These are phyloP conservation scores for Fusarium oxysporum DNA, from an alignment of 2,329 filamentous ascomycete genomes.

Conservation along the genomic window DNA sequence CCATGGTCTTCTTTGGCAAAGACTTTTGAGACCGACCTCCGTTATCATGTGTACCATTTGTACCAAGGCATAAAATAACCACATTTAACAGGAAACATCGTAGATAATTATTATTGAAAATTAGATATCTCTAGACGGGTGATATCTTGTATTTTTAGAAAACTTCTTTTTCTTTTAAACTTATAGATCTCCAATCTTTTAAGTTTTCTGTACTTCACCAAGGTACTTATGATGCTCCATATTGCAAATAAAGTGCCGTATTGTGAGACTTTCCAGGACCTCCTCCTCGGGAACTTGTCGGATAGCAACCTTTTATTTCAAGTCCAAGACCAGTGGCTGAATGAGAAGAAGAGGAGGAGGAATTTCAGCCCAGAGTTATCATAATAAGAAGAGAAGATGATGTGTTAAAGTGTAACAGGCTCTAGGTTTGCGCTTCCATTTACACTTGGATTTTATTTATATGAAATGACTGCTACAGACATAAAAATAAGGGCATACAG, in stretches of 20 bases:
- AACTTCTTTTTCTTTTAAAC: neutral
- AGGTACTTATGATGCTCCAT: neutral
- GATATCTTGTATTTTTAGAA: neutral
- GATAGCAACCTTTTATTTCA: neutral
- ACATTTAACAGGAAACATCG: neutral
- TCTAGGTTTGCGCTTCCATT: neutral
- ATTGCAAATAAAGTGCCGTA: neutral
- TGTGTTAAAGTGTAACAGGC: neutral
- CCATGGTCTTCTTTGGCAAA: too few relatives aligned
- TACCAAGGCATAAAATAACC: too few relatives aligned
- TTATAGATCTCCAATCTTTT: neutral
- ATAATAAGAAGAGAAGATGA: neutral
- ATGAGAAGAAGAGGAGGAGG: neutral
- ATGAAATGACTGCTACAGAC: slow-evolving; percentile 1
- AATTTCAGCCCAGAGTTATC: neutral
- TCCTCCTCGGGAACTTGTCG: neutral
- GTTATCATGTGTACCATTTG: neutral
- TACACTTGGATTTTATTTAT: neutral
- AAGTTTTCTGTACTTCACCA: neutral
- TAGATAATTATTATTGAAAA: neutral
- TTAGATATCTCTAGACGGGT: neutral
- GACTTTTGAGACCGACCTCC: too few relatives aligned
- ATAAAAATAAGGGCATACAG: neutral
- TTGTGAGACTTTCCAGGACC: neutral
- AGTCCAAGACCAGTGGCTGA: neutral